Percentiles rank a stretch among this genome's conserved stretches.
These are phyloP conservation scores for Alternaria gansuensis DNA, from an alignment of 2,329 filamentous ascomycete genomes.

Conservation along the genomic window DNA sequence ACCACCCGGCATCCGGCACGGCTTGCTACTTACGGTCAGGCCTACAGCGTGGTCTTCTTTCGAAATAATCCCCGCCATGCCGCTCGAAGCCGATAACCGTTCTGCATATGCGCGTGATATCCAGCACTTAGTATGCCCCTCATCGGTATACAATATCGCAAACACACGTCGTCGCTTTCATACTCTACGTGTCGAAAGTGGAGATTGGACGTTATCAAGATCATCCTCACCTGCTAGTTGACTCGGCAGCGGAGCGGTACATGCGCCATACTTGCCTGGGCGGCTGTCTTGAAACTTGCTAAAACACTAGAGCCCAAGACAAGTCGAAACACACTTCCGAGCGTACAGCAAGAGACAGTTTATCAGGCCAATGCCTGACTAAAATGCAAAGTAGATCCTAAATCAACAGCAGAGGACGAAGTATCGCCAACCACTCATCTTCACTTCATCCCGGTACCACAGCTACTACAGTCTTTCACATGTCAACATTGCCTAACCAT, in stretches of 20 bases:
- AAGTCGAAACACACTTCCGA: not conserved
- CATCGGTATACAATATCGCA: not conserved
- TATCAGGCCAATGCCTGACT: not conserved
- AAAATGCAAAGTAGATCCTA: not conserved
- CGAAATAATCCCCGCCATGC: not conserved
- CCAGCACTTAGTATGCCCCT: not conserved
- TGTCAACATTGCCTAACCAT: not conserved
- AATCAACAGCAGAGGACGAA: not conserved
- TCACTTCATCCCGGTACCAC: not conserved
- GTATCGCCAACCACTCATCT: not conserved
- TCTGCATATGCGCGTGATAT: slow-evolving; percentile 4
- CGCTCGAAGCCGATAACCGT: not conserved
- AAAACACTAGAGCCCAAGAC: slow-evolving; percentile 1
- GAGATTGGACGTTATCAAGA: not conserved
- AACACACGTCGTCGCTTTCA: not conserved
- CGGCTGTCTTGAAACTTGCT: slow-evolving; percentile 3
- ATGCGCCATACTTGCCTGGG: slow-evolving; percentile 13
- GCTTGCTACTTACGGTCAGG: slow-evolving; percentile 16
- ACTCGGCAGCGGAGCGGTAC: slow-evolving; percentile 1
- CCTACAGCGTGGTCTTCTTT: not conserved
- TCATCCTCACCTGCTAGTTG: not conserved
- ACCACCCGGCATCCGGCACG: slow-evolving; percentile 12
- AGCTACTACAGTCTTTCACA: not conserved
- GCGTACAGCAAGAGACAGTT: not conserved
- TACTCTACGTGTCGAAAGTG: not conserved